phyloP scores from a whole-genome alignment of 768 basidiomycete species.

The Cytidiella melzeri region DNA sequence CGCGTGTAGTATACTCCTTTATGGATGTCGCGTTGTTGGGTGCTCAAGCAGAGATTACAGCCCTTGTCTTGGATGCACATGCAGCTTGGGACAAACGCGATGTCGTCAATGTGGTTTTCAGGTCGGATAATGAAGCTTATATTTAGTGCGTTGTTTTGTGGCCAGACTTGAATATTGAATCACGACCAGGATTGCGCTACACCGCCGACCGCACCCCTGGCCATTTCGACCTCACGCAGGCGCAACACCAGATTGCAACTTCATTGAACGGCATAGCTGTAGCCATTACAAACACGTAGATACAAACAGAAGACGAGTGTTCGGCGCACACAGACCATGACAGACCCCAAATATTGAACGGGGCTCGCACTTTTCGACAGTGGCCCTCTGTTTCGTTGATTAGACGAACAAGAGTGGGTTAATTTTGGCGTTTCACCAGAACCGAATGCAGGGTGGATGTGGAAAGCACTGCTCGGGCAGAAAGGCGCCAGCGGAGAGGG shows the following conservation, averaged over 20 bases:
- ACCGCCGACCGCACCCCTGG: too few relatives aligned
- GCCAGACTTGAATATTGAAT: too few relatives aligned
- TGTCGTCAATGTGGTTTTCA: background rate
- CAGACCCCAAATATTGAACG: conserved; percentile 21
- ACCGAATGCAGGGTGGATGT: conserved; percentile 64
- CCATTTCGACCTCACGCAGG: too few relatives aligned
- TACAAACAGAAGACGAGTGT: conserved; percentile 22
- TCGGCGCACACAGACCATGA: conserved; percentile 31
- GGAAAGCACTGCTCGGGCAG: conserved; percentile 67
- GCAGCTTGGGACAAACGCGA: background rate
- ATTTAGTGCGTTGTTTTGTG: too few relatives aligned
- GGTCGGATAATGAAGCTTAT: too few relatives aligned
- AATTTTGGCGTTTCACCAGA: conserved; percentile 73
- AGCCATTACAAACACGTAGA: too few relatives aligned
- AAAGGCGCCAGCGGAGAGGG: conserved; percentile 45
- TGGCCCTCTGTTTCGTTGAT: conserved; percentile 52
- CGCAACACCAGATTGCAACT: too few relatives aligned
- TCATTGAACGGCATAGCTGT: too few relatives aligned
- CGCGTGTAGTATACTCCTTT: background rate
- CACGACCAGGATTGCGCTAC: too few relatives aligned
- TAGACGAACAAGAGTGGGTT: conserved; percentile 42
- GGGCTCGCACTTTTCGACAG: conserved; percentile 35
- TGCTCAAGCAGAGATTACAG: background rate
- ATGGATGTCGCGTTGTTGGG: background rate
- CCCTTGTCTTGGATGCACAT: background rate